Conservation (phyloP, 768 basidiomycete genomes). For the Strobilomyces dryophilus region DNA sequence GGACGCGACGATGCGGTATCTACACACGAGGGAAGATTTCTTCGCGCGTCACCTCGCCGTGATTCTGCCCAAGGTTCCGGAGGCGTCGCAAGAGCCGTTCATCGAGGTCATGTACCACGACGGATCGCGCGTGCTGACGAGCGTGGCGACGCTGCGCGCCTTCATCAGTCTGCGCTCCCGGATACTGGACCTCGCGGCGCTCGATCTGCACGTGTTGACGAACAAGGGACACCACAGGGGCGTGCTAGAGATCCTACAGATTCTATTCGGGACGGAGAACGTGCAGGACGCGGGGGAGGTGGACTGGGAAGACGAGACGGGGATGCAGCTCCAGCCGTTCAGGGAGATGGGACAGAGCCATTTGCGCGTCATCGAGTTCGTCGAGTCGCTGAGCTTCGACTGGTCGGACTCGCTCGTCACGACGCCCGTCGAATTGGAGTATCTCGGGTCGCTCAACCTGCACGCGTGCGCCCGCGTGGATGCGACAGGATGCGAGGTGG, state of each 20-base stretch:
- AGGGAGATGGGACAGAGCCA: constrained; percentile 77
- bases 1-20: constrained; percentile 75
- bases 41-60: constrained; percentile 80
- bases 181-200: constrained; percentile 79
- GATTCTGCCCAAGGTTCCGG: constrained; percentile 63
- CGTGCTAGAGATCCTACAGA: constrained; percentile 70
- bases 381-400: constrained; percentile 82
- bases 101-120: constrained; percentile 66
- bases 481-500: constrained; percentile 72
- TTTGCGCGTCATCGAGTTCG: constrained; percentile 80
- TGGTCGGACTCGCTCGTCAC: constrained; percentile 78
- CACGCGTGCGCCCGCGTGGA: constrained; percentile 67
- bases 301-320: constrained; percentile 38
- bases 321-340: constrained; percentile 49
- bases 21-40: constrained; percentile 86
- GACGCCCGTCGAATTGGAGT: constrained; percentile 54
- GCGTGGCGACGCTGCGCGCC: constrained; percentile 61
- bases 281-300: constrained; percentile 36
- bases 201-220: constrained; percentile 85
- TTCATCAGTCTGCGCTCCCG: constrained; percentile 82
- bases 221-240: constrained; percentile 72
- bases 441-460: constrained; percentile 63
- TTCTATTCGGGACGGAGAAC: constrained; percentile 69
- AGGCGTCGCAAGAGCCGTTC: constrained; percentile 42
- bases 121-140: constrained; percentile 64